Percentiles rank a stretch among this genome's conserved stretches.
These are phyloP conservation scores for Pichiaceae sp. DNA, from an alignment of 1,139 yeast genomes.

Conservation along the genomic window DNA sequence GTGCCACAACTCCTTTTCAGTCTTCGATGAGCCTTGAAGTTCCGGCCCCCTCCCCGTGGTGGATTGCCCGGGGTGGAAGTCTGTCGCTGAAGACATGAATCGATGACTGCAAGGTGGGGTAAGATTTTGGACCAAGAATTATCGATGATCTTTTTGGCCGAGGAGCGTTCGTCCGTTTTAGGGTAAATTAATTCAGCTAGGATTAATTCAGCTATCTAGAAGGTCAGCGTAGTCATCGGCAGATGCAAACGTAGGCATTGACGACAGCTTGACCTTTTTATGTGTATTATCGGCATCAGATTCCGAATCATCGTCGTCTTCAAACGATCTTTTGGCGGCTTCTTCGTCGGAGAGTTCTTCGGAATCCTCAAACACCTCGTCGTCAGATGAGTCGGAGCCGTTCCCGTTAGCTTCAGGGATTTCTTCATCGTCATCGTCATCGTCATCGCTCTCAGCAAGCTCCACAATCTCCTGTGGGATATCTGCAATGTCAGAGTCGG, in stretches of 20 bases:
- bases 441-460: slow-evolving; percentile 9
- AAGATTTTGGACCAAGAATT: no score
- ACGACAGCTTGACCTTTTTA: slow-evolving; percentile 55
- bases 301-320: slow-evolving; percentile 21
- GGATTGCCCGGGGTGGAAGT: no score
- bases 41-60: no score
- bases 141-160: no score
- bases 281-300: slow-evolving; percentile 25
- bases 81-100: no score
- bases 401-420: slow-evolving; percentile 4
- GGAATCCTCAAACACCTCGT: slow-evolving; percentile 21
- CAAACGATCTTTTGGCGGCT: slow-evolving; percentile 13
- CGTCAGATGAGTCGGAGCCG: slow-evolving; percentile 21
- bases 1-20: no score
- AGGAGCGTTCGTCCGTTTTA: no score
- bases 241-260: slow-evolving; percentile 80
- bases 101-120: no score
- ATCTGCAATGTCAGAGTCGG: slow-evolving; percentile 12
- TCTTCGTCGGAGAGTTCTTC: slow-evolving; percentile 23
- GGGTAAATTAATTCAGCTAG: no score
- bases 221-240: slow-evolving; percentile 70
- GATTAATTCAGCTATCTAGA: no score
- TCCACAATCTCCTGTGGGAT: slow-evolving; percentile 17
- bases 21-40: no score
- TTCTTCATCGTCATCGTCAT: slow-evolving; percentile 5